Evolutionary conservation across 1,284 basidiomycete genomes (phyloP), one percentile per base, ranked within the genome.

Genomic region (Agroathelia rolfsii): DNA sequence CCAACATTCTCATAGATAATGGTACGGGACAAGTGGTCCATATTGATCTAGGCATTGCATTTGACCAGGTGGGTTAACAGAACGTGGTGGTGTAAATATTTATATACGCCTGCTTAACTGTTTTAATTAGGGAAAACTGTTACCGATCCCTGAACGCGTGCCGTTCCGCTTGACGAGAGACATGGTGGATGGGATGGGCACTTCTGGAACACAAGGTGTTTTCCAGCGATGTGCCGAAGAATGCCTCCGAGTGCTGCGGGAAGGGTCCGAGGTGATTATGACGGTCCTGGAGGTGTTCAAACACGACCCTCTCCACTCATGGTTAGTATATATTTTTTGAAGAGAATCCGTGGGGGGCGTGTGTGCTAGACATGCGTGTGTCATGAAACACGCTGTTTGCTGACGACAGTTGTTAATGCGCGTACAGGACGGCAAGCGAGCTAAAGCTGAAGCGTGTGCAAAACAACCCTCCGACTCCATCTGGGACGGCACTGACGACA

Each of bases 271-370:
- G 35, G 75, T 94, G 26, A 82, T 98, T 49, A 74, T 94, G 66
- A 97, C 93, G 2, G 83, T 98, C 0, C 69, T 98, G 22, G 93
- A 96, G 50, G 94, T 97, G 8, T 95, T 97, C 72, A 90, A 88
- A 53, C 78, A 96, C 50, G 94, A 98, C 56, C 94, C 95, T 0
- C 67, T 98, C 9, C 87, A 95, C 47, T 82, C 77, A 14, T 98
- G 94, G 94, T 80, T 37, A 35, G 70, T 52, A 23, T 37, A 5
- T 2, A n/a, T 21, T 13, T 19, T 30, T 9, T 20, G 7, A 27
- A 20, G 8, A 12, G 9, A n/a, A n/a, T n/a, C n/a, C n/a, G n/a
- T n/a, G n/a, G n/a, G n/a, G n/a, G n/a, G n/a, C n/a, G n/a, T n/a
- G n/a, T n/a, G n/a, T n/a, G n/a, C n/a, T n/a, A n/a, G n/a, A n/a